Base-by-base conservation (phyloP, 768 basidiomycete species). In the Tylopilus cervinicoccineus region DNA sequence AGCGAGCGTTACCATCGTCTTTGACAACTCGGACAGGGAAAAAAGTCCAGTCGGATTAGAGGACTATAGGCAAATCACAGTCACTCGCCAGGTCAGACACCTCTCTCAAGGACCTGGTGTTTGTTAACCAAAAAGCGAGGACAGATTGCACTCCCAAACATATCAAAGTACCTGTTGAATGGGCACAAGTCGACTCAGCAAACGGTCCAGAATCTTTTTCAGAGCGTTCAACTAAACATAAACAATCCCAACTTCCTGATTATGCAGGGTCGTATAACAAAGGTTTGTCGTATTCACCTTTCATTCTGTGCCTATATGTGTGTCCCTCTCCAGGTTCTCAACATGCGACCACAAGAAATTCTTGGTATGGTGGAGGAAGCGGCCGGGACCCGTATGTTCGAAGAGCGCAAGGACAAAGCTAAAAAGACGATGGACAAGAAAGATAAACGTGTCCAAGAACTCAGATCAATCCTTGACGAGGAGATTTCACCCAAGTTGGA, bases 171-270 rank as follows among this genome's bases (percentile, higher is more conserved):
- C 67, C 82, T 99, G 14, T 69, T 98, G 34, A 97, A 97, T 55
- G 96, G 96, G 0, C 96, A 97, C 73, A 96, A 94, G 60, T 76
- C 93, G 4, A 81, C 83, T 4, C 92, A 96, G 55, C 81, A 88
- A 45, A 76, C 74, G 1, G 79, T 99, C 0, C 96, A 96, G 60
- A 87, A 83, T 24, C 75, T 98, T 13, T 98, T 99, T 62, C 96
- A 98, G 64, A 86, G 90, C 33, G 94, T 99, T 1, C 93, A 96
- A 66, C 80, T 99, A 55, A 98, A 98, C 64, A 98, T 99, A 77
- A 99, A 98, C 71, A 97, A 97, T 68, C 96, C 96, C 37, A 98
- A 98, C 66, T 98, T 98, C 72, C 78, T 99, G 50, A 97, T 98
- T 66, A 98, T 98, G 95, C 96, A 99, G 70, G 95, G 96, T 24